phyloP scores from a whole-genome alignment of 805 yeast genomes.

The Myxozyma mucilagina region DNA sequence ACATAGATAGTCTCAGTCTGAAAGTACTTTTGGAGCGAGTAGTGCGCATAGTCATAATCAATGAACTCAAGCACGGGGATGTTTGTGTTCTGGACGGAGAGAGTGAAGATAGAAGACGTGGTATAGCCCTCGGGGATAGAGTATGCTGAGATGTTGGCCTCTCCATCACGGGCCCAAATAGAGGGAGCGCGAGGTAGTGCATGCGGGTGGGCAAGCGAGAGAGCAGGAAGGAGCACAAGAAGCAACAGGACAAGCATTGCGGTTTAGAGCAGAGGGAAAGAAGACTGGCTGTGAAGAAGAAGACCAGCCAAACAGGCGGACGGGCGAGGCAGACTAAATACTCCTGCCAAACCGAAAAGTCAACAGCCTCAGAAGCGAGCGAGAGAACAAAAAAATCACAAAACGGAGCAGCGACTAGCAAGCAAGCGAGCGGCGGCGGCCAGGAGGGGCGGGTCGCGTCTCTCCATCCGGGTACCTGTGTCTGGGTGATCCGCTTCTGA shows the following conservation, averaged over 20 bases:
- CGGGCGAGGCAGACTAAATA: not conserved
- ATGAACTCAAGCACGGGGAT: conserved; percentile 11
- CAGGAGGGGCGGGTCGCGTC: too few relatives aligned
- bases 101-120: conserved; percentile 4
- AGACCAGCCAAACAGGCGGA: not conserved
- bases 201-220: not conserved
- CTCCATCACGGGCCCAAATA: not conserved
- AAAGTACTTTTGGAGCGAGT: conserved; percentile 2
- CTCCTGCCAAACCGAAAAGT: not conserved
- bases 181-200: not conserved
- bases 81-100: not conserved
- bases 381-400: too few relatives aligned
- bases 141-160: conserved; percentile 2
- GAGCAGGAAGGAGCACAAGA: not conserved
- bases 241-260: not conserved
- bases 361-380: too few relatives aligned
- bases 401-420: too few relatives aligned
- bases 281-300: not conserved
- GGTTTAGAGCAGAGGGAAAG: not conserved
- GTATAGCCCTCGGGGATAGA: not conserved
- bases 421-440: too few relatives aligned
- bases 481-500: too few relatives aligned
- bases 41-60: conserved; percentile 26
- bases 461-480: too few relatives aligned
- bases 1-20: not conserved